A percentile compares a stretch with the other conserved stretches of the same genome.
phyloP scores from a whole-genome alignment of 768 basidiomycete genomes.

The Kwoniella pini region DNA sequence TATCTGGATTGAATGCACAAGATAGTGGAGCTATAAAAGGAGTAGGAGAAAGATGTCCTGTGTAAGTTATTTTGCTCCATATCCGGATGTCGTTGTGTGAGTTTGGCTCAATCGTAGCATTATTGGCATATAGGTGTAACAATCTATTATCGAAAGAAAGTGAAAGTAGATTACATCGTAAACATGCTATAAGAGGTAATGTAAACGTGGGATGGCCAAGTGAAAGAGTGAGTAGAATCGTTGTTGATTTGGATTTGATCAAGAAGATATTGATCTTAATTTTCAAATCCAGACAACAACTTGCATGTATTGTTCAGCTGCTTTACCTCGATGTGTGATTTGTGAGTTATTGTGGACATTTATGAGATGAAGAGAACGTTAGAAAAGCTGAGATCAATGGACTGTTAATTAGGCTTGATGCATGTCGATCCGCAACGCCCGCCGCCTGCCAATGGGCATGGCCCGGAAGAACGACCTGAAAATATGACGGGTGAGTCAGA shows the following conservation, averaged over 20 bases:
- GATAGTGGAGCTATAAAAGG: slow-evolving; percentile 10
- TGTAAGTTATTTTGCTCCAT: slow-evolving; percentile 27
- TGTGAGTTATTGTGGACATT: slow-evolving; percentile 25
- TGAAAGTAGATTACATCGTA: slow-evolving; percentile 34
- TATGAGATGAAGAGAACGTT: too few species aligned
- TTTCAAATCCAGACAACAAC: slow-evolving; percentile 25
- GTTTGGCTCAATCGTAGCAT: background rate
- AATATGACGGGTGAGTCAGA: slow-evolving; percentile 19
- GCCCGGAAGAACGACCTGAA: slow-evolving; percentile 5
- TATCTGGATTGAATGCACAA: slow-evolving; percentile 21
- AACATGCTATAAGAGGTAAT: slow-evolving; percentile 30
- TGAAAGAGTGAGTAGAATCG: slow-evolving; percentile 30
- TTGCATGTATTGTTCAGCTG: slow-evolving; percentile 37
- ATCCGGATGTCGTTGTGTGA: background rate
- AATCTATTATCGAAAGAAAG: slow-evolving; percentile 23
- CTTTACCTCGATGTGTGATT: slow-evolving; percentile 46
- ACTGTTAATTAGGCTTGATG: slow-evolving; percentile 14
- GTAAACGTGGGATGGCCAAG: slow-evolving; percentile 36
- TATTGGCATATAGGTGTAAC: slow-evolving; percentile 27
- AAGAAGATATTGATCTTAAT: too few species aligned
- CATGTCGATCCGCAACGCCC: slow-evolving; percentile 26
- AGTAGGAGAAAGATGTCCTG: slow-evolving; percentile 38
- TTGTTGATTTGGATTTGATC: too few species aligned
- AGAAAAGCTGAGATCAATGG: background rate
- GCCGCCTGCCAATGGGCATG: background rate